Base-by-base conservation (phyloP, 192 early-diverging fungal genomes). In the Coemansia erecta region DNA sequence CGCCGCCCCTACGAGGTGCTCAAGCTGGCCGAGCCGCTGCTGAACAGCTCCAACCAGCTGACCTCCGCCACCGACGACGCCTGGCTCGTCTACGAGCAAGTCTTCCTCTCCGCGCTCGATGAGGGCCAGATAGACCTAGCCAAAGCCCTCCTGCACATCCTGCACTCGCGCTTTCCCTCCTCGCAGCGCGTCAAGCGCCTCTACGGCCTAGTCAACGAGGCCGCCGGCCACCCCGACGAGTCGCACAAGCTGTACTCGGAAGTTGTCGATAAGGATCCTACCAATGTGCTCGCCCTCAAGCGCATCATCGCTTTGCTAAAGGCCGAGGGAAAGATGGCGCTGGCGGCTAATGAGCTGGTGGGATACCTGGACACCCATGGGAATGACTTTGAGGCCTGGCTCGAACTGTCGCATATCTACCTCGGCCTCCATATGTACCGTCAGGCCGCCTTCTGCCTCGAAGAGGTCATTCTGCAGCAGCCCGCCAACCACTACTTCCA, bases 331-430 rank as follows among this genome's bases (percentile, higher is more conserved):
- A 81, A 88, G 48, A 58, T 68, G 4, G 39, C 65, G 41, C 86
- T 89, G n/a, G 91, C 93, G 18, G 91, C 94, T 43, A 80, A 74
- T 9, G 75, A 80, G 17, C 75, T 97, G 21, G 84, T 84, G 31
- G 69, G 80, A 37, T 94, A 94, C 61, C 58, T 95, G 45, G 94
- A 97, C 69, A 86, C 83, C 15, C 92, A 92, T 54, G 85, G 85
- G 41, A 87, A 87, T 37, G 96, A 98, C 69, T 82, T 85, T 60
- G 94, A 98, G 66, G 91, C 84, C 1, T 98, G 96, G 96, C 64
- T 92, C 0, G 87, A 93, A 66, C 82, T 98, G 41, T 80, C 85
- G 1, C 67, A 81, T 24, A 68, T 92, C 31, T 97, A 98, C 66
- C 66, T 95, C 18, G 65, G 55, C 7, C 76, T 85, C 31, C 66